A percentile compares a stretch with the other conserved stretches of the same genome.
phyloP scores from a whole-genome alignment of 2,329 filamentous ascomycete species.

The Venturia effusa region DNA sequence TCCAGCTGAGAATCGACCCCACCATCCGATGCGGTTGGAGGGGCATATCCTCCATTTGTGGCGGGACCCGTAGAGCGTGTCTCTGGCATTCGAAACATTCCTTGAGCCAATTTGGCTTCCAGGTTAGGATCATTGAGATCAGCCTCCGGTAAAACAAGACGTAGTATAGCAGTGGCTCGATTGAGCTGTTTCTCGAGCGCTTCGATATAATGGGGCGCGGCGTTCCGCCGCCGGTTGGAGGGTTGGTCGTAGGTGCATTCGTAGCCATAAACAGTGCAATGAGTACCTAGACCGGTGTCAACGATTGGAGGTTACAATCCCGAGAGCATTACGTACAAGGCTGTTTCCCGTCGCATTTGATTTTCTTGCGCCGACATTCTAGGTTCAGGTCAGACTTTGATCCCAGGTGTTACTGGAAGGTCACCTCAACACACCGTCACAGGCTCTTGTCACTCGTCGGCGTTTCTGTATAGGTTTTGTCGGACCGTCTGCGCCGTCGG shows the following conservation, averaged over 20 bases:
- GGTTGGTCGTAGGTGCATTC: constrained; percentile 95
- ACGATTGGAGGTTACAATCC: background rate
- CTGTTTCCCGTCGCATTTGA: constrained; percentile 45
- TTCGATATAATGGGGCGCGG: constrained; percentile 86
- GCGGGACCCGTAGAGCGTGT: constrained; percentile 15
- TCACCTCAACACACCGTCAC: constrained; percentile 18
- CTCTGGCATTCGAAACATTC: constrained; percentile 32
- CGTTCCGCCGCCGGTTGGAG: constrained; percentile 81
- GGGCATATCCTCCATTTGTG: background rate
- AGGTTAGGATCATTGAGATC: constrained; percentile 77
- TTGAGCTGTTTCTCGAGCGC: constrained; percentile 73
- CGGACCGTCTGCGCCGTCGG: constrained; percentile 4
- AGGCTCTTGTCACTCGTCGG: constrained; percentile 33
- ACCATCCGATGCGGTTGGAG: background rate
- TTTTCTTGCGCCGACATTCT: constrained; percentile 38
- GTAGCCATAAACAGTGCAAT: constrained; percentile 97
- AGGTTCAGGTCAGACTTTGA: constrained; percentile 11
- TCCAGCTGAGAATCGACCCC: constrained; percentile 62
- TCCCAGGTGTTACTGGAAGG: no score
- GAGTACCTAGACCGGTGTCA: constrained; percentile 39
- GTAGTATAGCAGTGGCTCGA: constrained; percentile 69
- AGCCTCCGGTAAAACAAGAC: constrained; percentile 70
- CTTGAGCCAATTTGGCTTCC: constrained; percentile 64
- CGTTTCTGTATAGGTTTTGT: constrained; percentile 29
- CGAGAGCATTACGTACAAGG: constrained; percentile 27